phyloP scores from a whole-genome alignment of 768 basidiomycete genomes.

The Pleurotus platypus region DNA sequence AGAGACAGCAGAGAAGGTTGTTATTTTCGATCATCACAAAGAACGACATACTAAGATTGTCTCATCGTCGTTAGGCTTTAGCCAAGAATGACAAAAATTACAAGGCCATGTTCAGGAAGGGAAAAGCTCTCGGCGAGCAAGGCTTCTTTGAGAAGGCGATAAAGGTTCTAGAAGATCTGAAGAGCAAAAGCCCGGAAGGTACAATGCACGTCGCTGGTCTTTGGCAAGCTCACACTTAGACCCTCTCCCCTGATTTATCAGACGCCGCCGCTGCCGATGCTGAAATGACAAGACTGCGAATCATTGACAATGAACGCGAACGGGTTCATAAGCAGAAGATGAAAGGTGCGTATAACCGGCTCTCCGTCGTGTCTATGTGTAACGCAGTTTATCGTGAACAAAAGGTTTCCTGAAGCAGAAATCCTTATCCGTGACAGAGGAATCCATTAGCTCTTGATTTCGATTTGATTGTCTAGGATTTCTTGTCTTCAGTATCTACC shows the following conservation, averaged over 20 bases:
- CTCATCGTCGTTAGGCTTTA: slow-evolving; percentile 47
- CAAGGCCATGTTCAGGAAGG: slow-evolving; percentile 81
- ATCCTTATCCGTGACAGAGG: neutral
- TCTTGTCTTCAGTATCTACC: too few species aligned
- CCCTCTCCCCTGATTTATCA: slow-evolving; percentile 20
- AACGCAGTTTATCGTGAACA: neutral
- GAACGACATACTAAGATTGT: neutral
- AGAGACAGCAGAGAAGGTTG: slow-evolving; percentile 80
- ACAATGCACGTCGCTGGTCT: neutral
- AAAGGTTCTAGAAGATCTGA: slow-evolving; percentile 59
- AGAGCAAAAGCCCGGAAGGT: slow-evolving; percentile 63
- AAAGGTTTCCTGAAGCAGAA: slow-evolving; percentile 54
- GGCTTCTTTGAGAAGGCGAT: slow-evolving; percentile 76
- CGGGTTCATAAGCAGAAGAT: slow-evolving; percentile 65
- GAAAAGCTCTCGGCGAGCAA: slow-evolving; percentile 71
- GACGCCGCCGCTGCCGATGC: slow-evolving; percentile 58
- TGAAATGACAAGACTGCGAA: slow-evolving; percentile 60
- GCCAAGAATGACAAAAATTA: slow-evolving; percentile 71
- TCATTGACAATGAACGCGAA: slow-evolving; percentile 65
- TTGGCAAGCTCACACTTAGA: neutral
- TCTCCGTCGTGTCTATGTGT: neutral
- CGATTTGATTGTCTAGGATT: too few species aligned
- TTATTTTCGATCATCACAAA: slow-evolving; percentile 1
- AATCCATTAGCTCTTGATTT: neutral
- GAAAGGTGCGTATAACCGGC: slow-evolving; percentile 46